Percentiles rank a stretch among this genome's conserved stretches.
Evolutionary conservation across 2,329 filamentous ascomycete genomes (phyloP).

Genomic region (Penicillium psychrosexuale): DNA sequence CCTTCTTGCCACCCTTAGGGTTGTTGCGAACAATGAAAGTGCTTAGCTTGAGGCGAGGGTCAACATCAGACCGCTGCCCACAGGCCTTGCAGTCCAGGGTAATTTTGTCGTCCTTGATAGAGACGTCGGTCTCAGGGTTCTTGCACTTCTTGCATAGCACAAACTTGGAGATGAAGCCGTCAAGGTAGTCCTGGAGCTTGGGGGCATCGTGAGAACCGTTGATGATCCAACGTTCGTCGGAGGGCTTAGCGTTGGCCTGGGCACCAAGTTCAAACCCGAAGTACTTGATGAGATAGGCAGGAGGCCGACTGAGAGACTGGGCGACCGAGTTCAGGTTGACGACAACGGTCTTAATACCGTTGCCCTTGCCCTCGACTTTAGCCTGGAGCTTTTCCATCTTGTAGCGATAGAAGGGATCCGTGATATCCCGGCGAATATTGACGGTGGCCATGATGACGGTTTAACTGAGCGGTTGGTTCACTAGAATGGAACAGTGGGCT

Average conservation of each 20-base stretch:
- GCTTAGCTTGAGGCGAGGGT: conserved; percentile 90
- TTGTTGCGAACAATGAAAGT: conserved; percentile 97
- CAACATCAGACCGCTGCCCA: conserved; percentile 86
- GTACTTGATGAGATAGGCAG: conserved; percentile 97
- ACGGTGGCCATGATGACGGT: conserved; percentile 84
- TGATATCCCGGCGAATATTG: conserved; percentile 97
- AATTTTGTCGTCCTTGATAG: conserved; percentile 91
- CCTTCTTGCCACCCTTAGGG: conserved; percentile 84
- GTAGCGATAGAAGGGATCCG: conserved; percentile 99
- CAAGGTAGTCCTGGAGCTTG: conserved; percentile 97
- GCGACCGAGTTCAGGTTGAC: conserved; percentile 96
- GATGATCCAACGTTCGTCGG: conserved; percentile 99
- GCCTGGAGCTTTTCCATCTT: conserved; percentile 99
- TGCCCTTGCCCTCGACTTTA: conserved; percentile 99
- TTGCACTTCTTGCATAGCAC: conserved; percentile 99
- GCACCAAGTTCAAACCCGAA: conserved; percentile 98
- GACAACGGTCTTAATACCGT: conserved; percentile 98
- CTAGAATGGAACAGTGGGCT: conserved; percentile 27
- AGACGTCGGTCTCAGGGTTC: conserved; percentile 96
- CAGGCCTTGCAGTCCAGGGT: conserved; percentile 98
- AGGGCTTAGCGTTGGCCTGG: conserved; percentile 95
- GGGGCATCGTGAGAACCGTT: conserved; percentile 93
- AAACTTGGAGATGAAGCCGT: conserved; percentile 97
- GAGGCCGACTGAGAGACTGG: conserved; percentile 84
- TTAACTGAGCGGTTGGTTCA: conserved; percentile 26